These are phyloP conservation scores for Scutellaria barbata DNA, from an alignment of 257 asterid species.

Conservation along the genomic window DNA sequence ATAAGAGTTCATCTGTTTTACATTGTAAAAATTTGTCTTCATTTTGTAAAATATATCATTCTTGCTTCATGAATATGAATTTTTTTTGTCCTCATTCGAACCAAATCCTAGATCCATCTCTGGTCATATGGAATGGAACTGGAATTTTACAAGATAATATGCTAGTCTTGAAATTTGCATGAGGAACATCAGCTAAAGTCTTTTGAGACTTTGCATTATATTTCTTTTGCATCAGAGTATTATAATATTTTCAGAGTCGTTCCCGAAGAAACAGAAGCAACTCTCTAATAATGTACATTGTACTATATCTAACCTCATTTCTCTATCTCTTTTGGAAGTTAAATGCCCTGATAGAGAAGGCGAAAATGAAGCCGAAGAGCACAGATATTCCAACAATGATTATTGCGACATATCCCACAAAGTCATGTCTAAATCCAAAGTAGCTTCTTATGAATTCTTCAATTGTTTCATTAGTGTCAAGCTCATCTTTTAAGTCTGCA, in stretches of 20 bases:
- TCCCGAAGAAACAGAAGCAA: slow-evolving; percentile 2
- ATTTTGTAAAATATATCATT: too few species aligned
- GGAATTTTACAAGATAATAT: neutral
- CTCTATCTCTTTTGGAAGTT: slow-evolving; percentile 71
- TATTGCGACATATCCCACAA: slow-evolving; percentile 62
- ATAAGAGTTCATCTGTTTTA: too few species aligned
- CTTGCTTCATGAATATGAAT: too few species aligned
- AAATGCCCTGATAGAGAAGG: slow-evolving; percentile 60
- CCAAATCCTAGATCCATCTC: too few species aligned
- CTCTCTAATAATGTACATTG: slow-evolving; percentile 29
- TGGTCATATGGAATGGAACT: neutral
- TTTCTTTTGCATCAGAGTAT: neutral
- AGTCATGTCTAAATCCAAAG: slow-evolving; percentile 60
- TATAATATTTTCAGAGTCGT: neutral
- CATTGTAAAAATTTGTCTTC: too few species aligned
- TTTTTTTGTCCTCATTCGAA: too few species aligned
- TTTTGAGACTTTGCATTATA: neutral
- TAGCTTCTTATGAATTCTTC: slow-evolving; percentile 54
- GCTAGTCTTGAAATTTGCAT: slow-evolving; percentile 5
- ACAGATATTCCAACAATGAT: slow-evolving; percentile 53
- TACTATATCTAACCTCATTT: neutral
- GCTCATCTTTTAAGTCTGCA: slow-evolving; percentile 52
- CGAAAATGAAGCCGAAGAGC: slow-evolving; percentile 67
- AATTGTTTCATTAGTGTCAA: slow-evolving; percentile 55
- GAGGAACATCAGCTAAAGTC: neutral